Evolutionary conservation across 225 moss, liverwort and hornwort species (phyloP).

Genomic region (Marchantia polymorpha): DNA sequence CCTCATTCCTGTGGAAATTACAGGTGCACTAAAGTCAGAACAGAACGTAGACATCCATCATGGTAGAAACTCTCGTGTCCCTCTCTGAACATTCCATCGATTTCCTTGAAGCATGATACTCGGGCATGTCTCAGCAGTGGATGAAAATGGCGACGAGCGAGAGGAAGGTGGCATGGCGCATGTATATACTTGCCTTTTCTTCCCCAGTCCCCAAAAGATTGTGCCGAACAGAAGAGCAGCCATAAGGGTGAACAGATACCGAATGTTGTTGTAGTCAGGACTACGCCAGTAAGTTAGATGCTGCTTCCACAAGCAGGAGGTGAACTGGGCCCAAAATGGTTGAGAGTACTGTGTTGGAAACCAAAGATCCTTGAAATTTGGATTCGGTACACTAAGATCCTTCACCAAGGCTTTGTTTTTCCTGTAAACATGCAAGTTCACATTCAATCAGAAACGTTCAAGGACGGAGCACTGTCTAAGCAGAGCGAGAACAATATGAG

Average conservation of each 20-base stretch:
- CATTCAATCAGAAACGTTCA: not conserved
- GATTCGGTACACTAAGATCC: conserved; percentile 50
- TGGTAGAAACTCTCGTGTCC: not conserved
- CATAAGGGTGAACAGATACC: conserved; percentile 61
- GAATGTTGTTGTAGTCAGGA: conserved; percentile 79
- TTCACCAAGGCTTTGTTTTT: conserved; percentile 67
- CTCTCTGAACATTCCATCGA: not conserved
- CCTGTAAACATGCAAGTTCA: conserved; percentile 26
- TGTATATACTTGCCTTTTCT: conserved; percentile 46
- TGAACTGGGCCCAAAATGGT: conserved; percentile 50
- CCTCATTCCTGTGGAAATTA: not conserved
- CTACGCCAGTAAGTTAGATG: conserved; percentile 84
- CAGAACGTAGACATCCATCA: not conserved
- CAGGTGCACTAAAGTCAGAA: not conserved
- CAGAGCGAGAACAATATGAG: not conserved
- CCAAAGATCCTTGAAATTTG: conserved; percentile 44
- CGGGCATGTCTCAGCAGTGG: not conserved
- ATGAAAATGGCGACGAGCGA: not conserved
- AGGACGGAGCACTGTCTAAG: not conserved
- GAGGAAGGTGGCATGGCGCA: not conserved
- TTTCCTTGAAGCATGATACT: not conserved
- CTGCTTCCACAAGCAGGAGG: conserved; percentile 86
- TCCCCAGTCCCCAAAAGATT: conserved; percentile 81
- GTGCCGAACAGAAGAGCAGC: conserved; percentile 71
- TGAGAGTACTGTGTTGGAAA: conserved; percentile 69